Evolutionary conservation across 768 basidiomycete species (phyloP), one percentile per base, ranked within the genome.

Genomic region (Ramaria rubella): DNA sequence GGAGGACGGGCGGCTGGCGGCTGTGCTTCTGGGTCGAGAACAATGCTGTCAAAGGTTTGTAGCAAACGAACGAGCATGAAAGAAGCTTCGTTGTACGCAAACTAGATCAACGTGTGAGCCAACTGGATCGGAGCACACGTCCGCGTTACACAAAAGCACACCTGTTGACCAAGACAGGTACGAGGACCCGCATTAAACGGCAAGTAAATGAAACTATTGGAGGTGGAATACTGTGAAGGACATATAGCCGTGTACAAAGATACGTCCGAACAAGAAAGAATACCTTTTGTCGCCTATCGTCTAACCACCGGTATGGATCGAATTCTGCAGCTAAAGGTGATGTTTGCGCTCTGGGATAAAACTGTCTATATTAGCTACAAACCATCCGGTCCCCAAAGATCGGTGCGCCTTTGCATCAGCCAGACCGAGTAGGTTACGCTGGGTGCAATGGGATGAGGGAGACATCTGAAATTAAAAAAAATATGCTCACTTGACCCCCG

Each of bases 361-460:
- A 8, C 9, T 19, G 40, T n/a, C n/a, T 17, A 14, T n/a, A n/a
- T n/a, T n/a, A n/a, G n/a, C 31, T 14, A 63, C 40, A 63, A 55
- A 69, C 70, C 70, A 45, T 73, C 71, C 26, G 70, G 71, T 3
- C 72, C 71, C 72, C 71, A 73, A 17, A 73, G 53, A 48, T 72
- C 72, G 49, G 64, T 70, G 46, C 72, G 61, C 17, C 72, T 67
- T 17, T 73, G 72, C 70, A 72, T 68, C 17, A 68, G 38, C 58
- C 71, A 72, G 12, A 70, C 60, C 11, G 52, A 57, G 43, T 53
- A 58, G 19, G 33, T 5, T 31, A 56, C 17, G 1, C 55, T 56
- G 7, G 8, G n/a, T 23, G 15, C 2, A 21, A 21, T 21, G 9
- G 7, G 19, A 5, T 42, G 21, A 5, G 4, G 14, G 17, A 55